Evolutionary conservation across 73 alveolate species (phyloP).

Genomic region (Paramecium sonneborni): DNA sequence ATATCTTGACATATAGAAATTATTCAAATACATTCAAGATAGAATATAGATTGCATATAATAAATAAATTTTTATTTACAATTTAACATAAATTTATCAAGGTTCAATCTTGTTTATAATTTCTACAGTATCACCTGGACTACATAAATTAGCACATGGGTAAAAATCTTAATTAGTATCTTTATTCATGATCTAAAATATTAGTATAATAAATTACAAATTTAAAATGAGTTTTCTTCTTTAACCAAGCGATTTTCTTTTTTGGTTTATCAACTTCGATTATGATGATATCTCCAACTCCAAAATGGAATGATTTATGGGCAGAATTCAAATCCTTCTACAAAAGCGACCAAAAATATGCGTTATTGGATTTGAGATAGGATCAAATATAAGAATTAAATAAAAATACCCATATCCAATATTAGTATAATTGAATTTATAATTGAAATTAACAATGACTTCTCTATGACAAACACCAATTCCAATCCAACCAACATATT

Average conservation of each 20-base stretch:
- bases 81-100: neutral
- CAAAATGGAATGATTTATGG: slow-evolving; percentile 41
- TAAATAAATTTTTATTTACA: neutral
- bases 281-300: neutral
- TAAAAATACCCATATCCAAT: slow-evolving; percentile 46
- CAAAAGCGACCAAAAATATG: slow-evolving; percentile 46
- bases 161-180: slow-evolving; percentile 21
- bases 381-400: neutral
- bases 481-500: slow-evolving; percentile 59
- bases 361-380: slow-evolving; percentile 28
- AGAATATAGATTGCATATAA: too few species aligned
- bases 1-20: neutral
- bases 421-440: slow-evolving; percentile 22
- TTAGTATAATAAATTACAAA: neutral
- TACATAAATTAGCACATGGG: slow-evolving; percentile 55
- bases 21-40: too few species aligned
- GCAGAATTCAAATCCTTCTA: slow-evolving; percentile 49
- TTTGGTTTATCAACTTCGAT: slow-evolving; percentile 16
- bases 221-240: neutral
- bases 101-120: slow-evolving; percentile 9
- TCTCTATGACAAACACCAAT: slow-evolving; percentile 52
- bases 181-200: neutral
- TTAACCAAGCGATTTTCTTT: slow-evolving; percentile 29
- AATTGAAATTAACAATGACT: neutral
- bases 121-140: slow-evolving; percentile 59